Evolutionary conservation across 257 asterid species (phyloP), one percentile per base, ranked within the genome.

Genomic region (Verbascum thapsus): DNA sequence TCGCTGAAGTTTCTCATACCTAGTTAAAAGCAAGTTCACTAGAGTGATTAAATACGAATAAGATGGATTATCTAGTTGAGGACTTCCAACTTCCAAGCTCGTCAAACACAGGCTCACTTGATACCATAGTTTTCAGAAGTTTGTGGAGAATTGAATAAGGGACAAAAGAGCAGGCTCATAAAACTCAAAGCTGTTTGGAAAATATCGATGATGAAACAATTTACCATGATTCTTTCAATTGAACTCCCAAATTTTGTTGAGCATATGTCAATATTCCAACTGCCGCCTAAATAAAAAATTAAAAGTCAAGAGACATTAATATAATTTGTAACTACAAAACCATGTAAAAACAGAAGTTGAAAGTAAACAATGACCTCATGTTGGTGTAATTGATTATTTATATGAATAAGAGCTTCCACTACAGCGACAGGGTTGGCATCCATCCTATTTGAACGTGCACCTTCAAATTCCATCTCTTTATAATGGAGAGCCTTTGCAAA

Each of bases 1-100:
- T 34, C 99, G 85, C 69, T 94, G 99, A 79, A 94, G 87, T 74
- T 94, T 94, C 73, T 90, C 99, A 70, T 94, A 90, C 99, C 99
- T 92, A 53, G 22, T 59, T 15, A 68, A 69, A 64, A 72, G 58
- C 53, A 71, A 75, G 61, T 65, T 62, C 39, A 49, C 18, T 63
- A 58, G 43, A 60, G 72, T 44, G 40, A 67, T 62, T 39, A 66
- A 9, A 41, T 15, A 26, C 10, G 53, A 59, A 42, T 15, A 30
- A 26, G 67, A 56, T 20, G 43, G 43, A 51, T 5, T 44, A 41
- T 15, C n/a, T n/a, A n/a, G n/a, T n/a, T n/a, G 45, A 2, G n/a
- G 66, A 34, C 54, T n/a, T 39, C n/a, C n/a, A n/a, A n/a, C n/a
- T n/a, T n/a, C 10, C 54, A 60, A 17, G 32, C 42, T 43, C 66